Evolutionary conservation across 1,284 basidiomycete genomes (phyloP), one percentile per base, ranked within the genome.

Genomic region (Marasmius tenuissimus): DNA sequence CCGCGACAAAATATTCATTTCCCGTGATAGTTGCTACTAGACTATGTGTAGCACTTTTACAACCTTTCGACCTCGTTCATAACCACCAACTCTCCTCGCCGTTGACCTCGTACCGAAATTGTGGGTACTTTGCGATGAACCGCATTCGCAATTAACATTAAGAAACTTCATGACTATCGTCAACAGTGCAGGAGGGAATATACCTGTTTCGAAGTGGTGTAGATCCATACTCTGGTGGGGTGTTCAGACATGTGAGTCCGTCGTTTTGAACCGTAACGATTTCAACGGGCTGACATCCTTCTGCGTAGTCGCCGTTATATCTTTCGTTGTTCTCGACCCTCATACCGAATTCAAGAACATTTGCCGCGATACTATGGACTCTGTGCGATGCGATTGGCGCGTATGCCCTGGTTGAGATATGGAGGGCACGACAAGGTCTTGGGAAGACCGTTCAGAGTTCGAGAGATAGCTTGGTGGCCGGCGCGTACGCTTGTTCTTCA

Each of bases 111-210:
- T 91, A 91, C 73, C 76, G 77, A 12, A 75, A 79, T 66, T 69
- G 77, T 79, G 59, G 60, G 77, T 71, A 22, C 53, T 35, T n/a
- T n/a, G n/a, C 54, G 22, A 56, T 53, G 33, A 8, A 3, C 35
- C 18, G 22, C 12, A 10, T 12, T 53, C 33, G 4, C 18, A 35
- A 35, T 5, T 4, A 34, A 35, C n/a, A 53, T 12, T 37, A 37
- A 53, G 6, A 37, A 35, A 16, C 9, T 6, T 63, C 62, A 58
- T 51, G 47, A 34, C 14, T 40, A 49, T n/a, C n/a, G n/a, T n/a
- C n/a, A n/a, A n/a, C 65, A 97, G 95, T 97, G 62, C 86, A 88
- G 69, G 96, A 97, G 75, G 94, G 95, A 1, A 81, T 95, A 9
- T 94, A 89, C 73, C 81, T 97, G 12, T 88, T 87, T 66, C 75